Base-by-base conservation (phyloP, 106 monocot genomes). In the Triglochin maritima region DNA sequence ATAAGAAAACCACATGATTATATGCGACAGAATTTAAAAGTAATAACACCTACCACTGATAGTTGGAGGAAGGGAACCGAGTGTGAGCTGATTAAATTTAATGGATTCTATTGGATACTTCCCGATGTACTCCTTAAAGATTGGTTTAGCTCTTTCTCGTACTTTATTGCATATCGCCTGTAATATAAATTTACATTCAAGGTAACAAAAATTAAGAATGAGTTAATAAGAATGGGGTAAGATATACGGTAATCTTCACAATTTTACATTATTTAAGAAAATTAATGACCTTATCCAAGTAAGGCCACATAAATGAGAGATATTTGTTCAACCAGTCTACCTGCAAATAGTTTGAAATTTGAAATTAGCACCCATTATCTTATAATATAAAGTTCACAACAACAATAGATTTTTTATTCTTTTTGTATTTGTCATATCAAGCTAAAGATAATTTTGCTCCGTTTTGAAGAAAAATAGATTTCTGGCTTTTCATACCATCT, bases 61-160 rank as follows among this genome's bases (percentile, higher is more conserved):
- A 16, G 13, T 76, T 46, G 89, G 93, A 44, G 93, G 93, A 67
- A 93, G 79, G 66, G 78, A 73, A 7, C 93, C 93, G 69, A 93
- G 84, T 48, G 83, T 89, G 47, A 93, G 59, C 41, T 62, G 44
- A 4, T 81, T 79, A 76, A 89, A 89, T 56, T 86, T 81, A 47
- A 93, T 85, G 44, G 86, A 83, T 59, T 81, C 56, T 64, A 89
- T 86, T 17, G 68, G 48, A 78, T 81, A 89, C 52, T 72, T 79
- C 54, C 93, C 93, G 69, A 86, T 71, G 72, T 93, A 89, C 77
- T 84, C 75, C 62, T 89, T 86, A 78, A 93, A 93, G 77, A 76
- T 84, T 75, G 89, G 83, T 64, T 84, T 84, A 50, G 64, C 56
- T 49, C 44, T 80, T 64, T 70, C 77, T 68, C 70, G 61, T 62